Percentiles rank a stretch among this genome's conserved stretches.
These are phyloP conservation scores for Sphagnum tenellum DNA, from an alignment of 225 moss, liverwort and hornwort genomes.

Conservation along the genomic window DNA sequence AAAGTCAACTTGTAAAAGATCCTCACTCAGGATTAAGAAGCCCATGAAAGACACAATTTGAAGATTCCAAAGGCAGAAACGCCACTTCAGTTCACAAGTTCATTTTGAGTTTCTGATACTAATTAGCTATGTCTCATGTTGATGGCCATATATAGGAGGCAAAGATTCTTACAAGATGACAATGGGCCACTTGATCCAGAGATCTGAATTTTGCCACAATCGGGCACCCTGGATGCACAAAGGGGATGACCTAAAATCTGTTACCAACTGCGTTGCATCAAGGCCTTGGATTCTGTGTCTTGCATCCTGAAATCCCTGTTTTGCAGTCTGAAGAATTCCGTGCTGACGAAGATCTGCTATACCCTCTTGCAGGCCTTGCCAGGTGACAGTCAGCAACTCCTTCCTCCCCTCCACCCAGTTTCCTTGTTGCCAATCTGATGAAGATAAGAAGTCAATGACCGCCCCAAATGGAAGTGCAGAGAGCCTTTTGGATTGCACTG, in stretches of 20 bases:
- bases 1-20: no score
- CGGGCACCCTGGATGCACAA: conserved; percentile 39
- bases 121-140: no score
- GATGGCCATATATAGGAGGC: not conserved
- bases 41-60: no score
- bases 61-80: not conserved
- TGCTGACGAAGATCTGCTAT: conserved; percentile 62
- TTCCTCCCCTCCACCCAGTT: conserved; percentile 32
- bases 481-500: conserved; percentile 39
- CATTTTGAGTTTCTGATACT: not conserved
- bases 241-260: conserved; percentile 30
- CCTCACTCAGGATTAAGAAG: no score
- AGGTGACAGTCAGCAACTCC: conserved; percentile 47
- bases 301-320: conserved; percentile 53
- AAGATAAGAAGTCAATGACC: conserved; percentile 30
- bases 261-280: conserved; percentile 53
- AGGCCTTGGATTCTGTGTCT: conserved; percentile 50
- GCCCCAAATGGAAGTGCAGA: conserved; percentile 63
- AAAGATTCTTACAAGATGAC: conserved; percentile 68
- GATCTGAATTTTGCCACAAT: conserved; percentile 58
- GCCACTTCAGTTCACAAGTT: not conserved
- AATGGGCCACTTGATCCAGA: conserved; percentile 94
- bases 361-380: conserved; percentile 61
- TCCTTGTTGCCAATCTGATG: conserved; percentile 40
- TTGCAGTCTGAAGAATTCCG: conserved; percentile 65